A percentile compares a stretch with the other conserved stretches of the same genome.
phyloP scores from a whole-genome alignment of 148 eudicot species.

The Gaultheria prostrata region DNA sequence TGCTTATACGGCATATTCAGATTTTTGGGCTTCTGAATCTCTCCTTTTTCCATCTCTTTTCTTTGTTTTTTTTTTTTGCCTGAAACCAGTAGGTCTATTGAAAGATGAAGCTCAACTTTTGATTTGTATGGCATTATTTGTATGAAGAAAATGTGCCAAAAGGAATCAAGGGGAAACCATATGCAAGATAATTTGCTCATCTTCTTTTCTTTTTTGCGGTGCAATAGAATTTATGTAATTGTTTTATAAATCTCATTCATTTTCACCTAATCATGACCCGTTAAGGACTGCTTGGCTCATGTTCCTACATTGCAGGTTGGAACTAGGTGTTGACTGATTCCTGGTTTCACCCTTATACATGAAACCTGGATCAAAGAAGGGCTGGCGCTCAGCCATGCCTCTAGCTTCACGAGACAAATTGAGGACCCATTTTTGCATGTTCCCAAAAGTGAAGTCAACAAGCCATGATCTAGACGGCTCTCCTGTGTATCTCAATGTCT shows the following conservation, averaged over 20 bases:
- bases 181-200: neutral
- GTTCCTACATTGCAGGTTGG: slow-evolving; percentile 38
- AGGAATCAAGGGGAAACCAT: neutral
- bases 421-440: slow-evolving; percentile 49
- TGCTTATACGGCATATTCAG: neutral
- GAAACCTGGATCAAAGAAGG: slow-evolving; percentile 42
- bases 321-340: slow-evolving; percentile 34
- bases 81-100: neutral
- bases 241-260: neutral
- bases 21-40: neutral
- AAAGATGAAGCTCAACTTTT: neutral
- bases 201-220: neutral
- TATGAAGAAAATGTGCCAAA: neutral
- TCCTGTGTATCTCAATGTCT: slow-evolving; percentile 83
- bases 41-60: neutral
- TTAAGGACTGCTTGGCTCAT: neutral
- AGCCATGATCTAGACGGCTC: slow-evolving; percentile 43
- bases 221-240: neutral
- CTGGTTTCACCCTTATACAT: slow-evolving; percentile 38
- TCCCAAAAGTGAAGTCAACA: slow-evolving; percentile 56
- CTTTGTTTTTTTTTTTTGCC: neutral
- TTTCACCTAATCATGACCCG: neutral
- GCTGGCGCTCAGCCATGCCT: slow-evolving; percentile 44
- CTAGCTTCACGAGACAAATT: slow-evolving; percentile 37
- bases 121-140: neutral